Percentiles rank a stretch among this genome's conserved stretches.
phyloP scores from a whole-genome alignment of 2,329 filamentous ascomycete species.

The Hypoxylon rubiginosum region DNA sequence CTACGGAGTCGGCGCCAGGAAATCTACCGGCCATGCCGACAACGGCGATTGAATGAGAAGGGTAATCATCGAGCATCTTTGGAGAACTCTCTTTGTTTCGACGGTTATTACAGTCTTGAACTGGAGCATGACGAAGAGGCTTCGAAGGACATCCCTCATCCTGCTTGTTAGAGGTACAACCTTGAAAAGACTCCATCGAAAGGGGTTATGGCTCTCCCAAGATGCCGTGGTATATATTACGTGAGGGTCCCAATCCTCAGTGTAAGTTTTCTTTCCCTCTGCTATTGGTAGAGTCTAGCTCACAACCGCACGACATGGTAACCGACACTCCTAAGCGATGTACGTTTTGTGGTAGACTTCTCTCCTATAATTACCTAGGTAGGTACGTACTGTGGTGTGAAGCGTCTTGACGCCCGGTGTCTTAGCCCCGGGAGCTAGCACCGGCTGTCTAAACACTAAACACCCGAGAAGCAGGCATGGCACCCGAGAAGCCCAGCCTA shows the following conservation, averaged over 20 bases:
- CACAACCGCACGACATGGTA: background rate
- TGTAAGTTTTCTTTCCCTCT: too few species aligned
- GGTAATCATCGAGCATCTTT: constrained; percentile 1
- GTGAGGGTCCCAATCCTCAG: too few species aligned
- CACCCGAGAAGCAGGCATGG: background rate
- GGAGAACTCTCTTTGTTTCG: background rate
- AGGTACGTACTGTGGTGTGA: background rate
- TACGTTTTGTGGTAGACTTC: background rate
- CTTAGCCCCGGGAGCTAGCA: background rate
- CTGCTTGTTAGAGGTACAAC: background rate
- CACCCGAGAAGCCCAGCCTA: background rate
- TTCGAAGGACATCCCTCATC: background rate
- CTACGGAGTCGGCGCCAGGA: constrained; percentile 52
- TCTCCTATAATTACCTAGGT: background rate
- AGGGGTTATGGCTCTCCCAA: background rate
- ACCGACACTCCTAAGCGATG: background rate
- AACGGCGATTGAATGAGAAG: constrained; percentile 48
- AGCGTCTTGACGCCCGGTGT: background rate
- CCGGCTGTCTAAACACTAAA: background rate
- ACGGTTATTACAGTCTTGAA: background rate
- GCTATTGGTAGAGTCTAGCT: too few species aligned
- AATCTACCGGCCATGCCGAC: constrained; percentile 55
- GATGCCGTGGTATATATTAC: background rate
- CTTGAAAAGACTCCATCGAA: background rate
- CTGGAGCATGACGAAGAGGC: background rate